Conservation (phyloP, 345 rosid species). For the Salix dunnii region DNA sequence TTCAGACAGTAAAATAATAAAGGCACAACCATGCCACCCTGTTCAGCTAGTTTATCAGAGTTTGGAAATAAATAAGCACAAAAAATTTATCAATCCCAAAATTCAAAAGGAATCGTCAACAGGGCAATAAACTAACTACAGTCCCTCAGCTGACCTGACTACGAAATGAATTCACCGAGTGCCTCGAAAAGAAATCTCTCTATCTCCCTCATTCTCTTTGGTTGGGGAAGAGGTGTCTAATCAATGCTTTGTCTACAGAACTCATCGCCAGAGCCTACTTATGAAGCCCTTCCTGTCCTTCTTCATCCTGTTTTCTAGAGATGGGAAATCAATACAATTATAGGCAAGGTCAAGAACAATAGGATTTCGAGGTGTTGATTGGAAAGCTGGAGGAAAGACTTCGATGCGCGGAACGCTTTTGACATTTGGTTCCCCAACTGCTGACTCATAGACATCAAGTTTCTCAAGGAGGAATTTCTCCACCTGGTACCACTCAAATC, state of each 20-base stretch:
- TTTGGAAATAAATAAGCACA: background rate
- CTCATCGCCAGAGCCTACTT: conserved; percentile 69
- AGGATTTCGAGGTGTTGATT: conserved; percentile 68
- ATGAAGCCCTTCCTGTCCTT: conserved; percentile 67
- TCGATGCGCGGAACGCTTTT: conserved; percentile 65
- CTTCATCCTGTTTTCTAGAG: conserved; percentile 79
- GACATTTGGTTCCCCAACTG: conserved; percentile 58
- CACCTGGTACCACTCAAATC: conserved; percentile 37
- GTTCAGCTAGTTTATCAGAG: background rate
- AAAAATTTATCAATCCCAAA: background rate
- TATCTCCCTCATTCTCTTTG: background rate
- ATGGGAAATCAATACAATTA: conserved; percentile 67
- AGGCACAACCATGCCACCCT: background rate
- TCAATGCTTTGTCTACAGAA: background rate
- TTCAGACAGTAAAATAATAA: background rate
- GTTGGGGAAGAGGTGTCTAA: background rate
- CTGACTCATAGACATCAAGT: conserved; percentile 78
- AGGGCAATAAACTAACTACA: background rate
- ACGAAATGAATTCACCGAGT: background rate
- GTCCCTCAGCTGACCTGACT: background rate
- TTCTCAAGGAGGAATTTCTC: conserved; percentile 74
- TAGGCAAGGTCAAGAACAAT: conserved; percentile 84
- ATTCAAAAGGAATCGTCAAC: conserved; percentile 1
- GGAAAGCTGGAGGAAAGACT: conserved; percentile 79
- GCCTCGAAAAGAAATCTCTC: background rate